A percentile compares a stretch with the other conserved stretches of the same genome.
Conservation (phyloP, 75 land plant species). For the Pinus tabuliformis region DNA sequence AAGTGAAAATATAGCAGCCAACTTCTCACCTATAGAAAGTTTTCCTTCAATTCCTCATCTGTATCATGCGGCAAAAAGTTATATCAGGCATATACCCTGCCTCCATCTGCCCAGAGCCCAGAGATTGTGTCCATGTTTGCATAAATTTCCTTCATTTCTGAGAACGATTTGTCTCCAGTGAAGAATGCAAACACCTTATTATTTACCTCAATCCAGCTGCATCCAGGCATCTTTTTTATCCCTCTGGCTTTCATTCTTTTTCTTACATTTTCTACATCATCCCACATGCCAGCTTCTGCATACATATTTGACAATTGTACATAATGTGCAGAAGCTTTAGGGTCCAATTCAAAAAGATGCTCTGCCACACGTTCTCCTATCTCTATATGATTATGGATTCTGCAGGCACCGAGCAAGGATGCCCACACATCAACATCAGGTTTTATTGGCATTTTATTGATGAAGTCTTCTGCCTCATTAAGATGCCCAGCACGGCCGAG, state of each 20-base stretch:
- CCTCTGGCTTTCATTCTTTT: constrained; percentile 1
- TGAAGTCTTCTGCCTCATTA: not conserved
- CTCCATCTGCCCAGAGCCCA: not conserved
- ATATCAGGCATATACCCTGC: not conserved
- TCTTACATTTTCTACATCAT: not conserved
- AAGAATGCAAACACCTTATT: constrained; percentile 6
- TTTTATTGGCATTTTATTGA: constrained; percentile 13
- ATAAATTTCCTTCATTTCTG: not conserved
- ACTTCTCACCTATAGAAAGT: not conserved
- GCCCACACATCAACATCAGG: not conserved
- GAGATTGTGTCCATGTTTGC: not conserved
- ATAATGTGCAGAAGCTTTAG: constrained; percentile 8
- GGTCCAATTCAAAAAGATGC: constrained; percentile 1
- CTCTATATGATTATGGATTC: constrained; percentile 10
- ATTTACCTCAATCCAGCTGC: constrained; percentile 12
- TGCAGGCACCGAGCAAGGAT: constrained; percentile 18
- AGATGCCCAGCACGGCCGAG: constrained; percentile 20
- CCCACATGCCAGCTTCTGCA: constrained; percentile 14
- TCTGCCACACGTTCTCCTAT: constrained; percentile 13
- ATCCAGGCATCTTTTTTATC: constrained; percentile 6
- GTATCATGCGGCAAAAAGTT: not conserved
- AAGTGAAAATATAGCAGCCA: not conserved
- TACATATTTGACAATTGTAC: constrained; percentile 19
- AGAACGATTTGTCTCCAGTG: not conserved
- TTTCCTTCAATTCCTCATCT: not conserved